phyloP scores from a whole-genome alignment of 345 rosid genomes.

The Camelina laxa region DNA sequence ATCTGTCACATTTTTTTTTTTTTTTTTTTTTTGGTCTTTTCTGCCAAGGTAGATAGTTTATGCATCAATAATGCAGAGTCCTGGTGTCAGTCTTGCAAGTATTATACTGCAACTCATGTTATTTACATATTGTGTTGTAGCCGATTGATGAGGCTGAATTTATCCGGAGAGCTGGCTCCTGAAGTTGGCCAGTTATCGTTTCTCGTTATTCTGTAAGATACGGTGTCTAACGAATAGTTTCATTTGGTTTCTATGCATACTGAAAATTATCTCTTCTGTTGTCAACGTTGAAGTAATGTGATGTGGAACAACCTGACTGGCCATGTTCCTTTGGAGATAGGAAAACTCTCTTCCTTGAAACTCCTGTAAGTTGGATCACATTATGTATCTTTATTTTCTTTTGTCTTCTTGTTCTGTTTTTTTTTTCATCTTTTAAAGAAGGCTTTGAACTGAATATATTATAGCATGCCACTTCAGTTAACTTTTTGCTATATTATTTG shows the following conservation, averaged over 20 bases:
- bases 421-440: background rate
- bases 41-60: constrained; percentile 20
- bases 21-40: background rate
- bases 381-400: background rate
- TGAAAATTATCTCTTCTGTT: constrained; percentile 5
- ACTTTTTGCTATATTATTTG: constrained; percentile 29
- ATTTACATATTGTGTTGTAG: constrained; percentile 50
- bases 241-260: constrained; percentile 19
- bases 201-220: constrained; percentile 70
- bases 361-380: constrained; percentile 69
- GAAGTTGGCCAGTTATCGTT: constrained; percentile 67
- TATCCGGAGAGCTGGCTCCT: constrained; percentile 78
- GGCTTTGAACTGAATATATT: background rate
- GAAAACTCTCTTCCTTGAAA: constrained; percentile 57
- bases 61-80: constrained; percentile 7
- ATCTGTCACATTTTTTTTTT: constrained; percentile 9
- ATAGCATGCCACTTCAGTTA: background rate
- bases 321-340: constrained; percentile 84
- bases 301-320: constrained; percentile 91
- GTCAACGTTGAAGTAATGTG: constrained; percentile 60
- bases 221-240: constrained; percentile 2
- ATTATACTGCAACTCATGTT: background rate
- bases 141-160: constrained; percentile 68
- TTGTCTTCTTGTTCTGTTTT: background rate
- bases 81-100: background rate